Evolutionary conservation across 805 yeast genomes (phyloP), one percentile per base, ranked within the genome.

Genomic region (Cyberlindnera euphorbiiphila): DNA sequence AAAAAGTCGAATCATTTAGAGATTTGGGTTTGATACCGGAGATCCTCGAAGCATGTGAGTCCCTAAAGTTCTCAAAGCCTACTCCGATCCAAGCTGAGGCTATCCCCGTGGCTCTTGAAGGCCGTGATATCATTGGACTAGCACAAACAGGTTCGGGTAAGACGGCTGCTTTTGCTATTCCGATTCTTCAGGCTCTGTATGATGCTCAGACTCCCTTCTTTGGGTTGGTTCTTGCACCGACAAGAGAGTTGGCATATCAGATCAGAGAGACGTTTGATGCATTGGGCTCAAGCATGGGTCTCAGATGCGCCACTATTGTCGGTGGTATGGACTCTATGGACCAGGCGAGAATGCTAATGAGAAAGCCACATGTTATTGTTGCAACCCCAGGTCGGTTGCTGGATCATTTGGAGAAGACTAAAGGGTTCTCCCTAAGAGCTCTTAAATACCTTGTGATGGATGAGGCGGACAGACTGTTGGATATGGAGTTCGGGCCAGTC

Each of bases 281-380:
- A 0, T 62, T 93, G 34, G 98, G 98, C 0, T 65, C 85, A 1
- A 65, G 78, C 8, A 93, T 93, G 95, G 98, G 98, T 2, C 74
- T 91, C n/a, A 72, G 95, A 53, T 72, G 91, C 16, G 80, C 80
- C 4, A 88, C 95, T 41, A 76, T 91, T 46, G 96, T 93, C 25
- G 98, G 98, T 51, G 98, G 98, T 45, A 89, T 93, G 91, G 96
- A 87, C 58, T 84, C 85, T 85, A 87, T 93, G 93, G 95, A 88
- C 50, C 98, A 91, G 63, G 93, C 97, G 0, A 74, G 95, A 44
- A 96, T 93, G 47, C 70, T 91, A 52, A 84, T 86, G 83, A 76
- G 93, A 50, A 88, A 86, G 53, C 98, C 98, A 4, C 98, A 91
- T 57, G 75, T 91, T 31, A 74, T 91, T 39, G 95, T 91, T 44